Percentiles rank a stretch among this genome's conserved stretches.
Conservation (phyloP, 2,329 filamentous ascomycete genomes). For the Fusarium austroafricanum region DNA sequence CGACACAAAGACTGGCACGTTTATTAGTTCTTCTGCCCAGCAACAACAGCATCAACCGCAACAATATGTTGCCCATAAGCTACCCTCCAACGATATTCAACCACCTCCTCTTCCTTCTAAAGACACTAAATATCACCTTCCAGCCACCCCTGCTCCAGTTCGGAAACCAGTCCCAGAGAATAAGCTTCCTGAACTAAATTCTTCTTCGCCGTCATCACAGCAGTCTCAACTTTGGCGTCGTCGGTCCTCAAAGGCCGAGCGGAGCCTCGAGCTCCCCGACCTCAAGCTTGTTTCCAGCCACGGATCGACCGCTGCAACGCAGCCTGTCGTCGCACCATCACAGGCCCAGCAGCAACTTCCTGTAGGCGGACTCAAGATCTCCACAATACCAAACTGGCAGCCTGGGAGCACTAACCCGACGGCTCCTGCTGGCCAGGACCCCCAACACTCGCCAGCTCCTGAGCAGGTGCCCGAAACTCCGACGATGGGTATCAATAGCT, state of each 20-base stretch:
- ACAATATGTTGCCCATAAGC: slow-evolving; percentile 39
- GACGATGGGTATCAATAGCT: slow-evolving; percentile 51
- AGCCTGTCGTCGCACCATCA: slow-evolving; percentile 23
- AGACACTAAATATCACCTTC: slow-evolving; percentile 41
- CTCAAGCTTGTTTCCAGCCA: slow-evolving; percentile 62
- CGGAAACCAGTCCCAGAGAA: slow-evolving; percentile 25
- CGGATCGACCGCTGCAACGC: slow-evolving; percentile 60
- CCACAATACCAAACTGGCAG: slow-evolving; percentile 34
- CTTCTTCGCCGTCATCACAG: slow-evolving; percentile 44
- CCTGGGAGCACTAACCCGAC: slow-evolving; percentile 19
- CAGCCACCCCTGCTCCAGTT: slow-evolving; percentile 35
- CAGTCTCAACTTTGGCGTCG: slow-evolving; percentile 60
- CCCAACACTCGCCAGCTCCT: slow-evolving; percentile 19
- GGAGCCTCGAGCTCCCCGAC: slow-evolving; percentile 59
- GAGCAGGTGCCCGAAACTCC: slow-evolving; percentile 33
- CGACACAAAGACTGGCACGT: slow-evolving; percentile 37
- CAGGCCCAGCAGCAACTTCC: slow-evolving; percentile 35
- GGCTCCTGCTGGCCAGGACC: slow-evolving; percentile 25
- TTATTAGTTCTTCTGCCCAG: slow-evolving; percentile 36
- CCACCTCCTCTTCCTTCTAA: slow-evolving; percentile 46
- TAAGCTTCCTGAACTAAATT: slow-evolving; percentile 31
- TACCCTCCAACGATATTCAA: slow-evolving; percentile 11
- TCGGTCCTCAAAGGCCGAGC: slow-evolving; percentile 62
- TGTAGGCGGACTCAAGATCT: slow-evolving; percentile 30
- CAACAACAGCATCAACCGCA: slow-evolving; percentile 36